Evolutionary conservation across 345 rosid species (phyloP), one percentile per base, ranked within the genome.

Genomic region (Excoecaria agallocha): DNA sequence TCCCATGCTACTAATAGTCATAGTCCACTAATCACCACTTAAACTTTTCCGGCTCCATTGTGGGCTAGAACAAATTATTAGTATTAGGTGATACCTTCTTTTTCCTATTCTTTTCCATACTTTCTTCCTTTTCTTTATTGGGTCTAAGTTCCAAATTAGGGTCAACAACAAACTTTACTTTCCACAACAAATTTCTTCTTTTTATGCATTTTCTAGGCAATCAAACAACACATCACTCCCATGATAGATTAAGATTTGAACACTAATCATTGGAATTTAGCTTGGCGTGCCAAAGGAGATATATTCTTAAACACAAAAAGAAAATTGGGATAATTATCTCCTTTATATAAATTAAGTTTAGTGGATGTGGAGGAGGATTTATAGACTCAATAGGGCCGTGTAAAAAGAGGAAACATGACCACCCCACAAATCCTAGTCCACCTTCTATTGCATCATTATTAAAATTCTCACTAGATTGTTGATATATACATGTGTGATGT

Each of bases 151-250:
- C 24, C 56, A 60, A 70, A 70, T 73, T 63, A 6, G 49, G 76
- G 87, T 82, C 82, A 80, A 82, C 4, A 48, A 80, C 20, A 70
- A 24, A 57, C 77, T 60, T 74, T 67, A 50, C 70, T 80, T 82
- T 75, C 10, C 68, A 12, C 10, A 0, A n/a, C 5, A 24, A 7
- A 24, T 58, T 59, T 45, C 35, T 7, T 17, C 59, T 74, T 71
- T 64, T 62, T 9, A 62, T 76, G 65, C 78, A 43, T 54, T 72
- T 68, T 72, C 49, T 61, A 60, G 35, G 78, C 79, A 75, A 66
- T 80, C 81, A 79, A 73, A 76, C 64, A 74, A 76, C 24, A n/a
- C 79, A 71, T 74, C 75, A 72, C 74, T 70, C 60, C 66, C 52
- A 17, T n/a, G 70, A 78, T 76, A 64, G 20, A n/a, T 5, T 0